Base-by-base conservation (phyloP, 2,329 filamentous ascomycete genomes). In the Aureobasidium sp. region DNA sequence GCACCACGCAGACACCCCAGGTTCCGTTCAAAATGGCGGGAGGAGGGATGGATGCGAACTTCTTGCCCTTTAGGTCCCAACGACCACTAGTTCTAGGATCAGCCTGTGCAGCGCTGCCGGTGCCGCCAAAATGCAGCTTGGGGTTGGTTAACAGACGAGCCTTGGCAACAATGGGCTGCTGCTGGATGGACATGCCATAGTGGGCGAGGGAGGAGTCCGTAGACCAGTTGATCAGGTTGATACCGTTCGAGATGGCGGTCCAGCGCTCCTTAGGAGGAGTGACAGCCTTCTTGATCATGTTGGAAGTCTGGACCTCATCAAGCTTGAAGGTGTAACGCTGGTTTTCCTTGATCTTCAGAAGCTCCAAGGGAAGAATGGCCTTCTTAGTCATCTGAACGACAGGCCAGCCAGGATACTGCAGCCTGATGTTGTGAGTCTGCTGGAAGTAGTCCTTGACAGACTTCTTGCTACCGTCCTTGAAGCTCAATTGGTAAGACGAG, bases 221-320 rank as follows among this genome's bases (percentile, higher is more conserved):
- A 1, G 69, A 66, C 85, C 90, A 94, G 11, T 85, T 77, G 0
- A 93, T 79, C 66, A 88, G 82, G 0, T 76, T 70, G 9, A 96
- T 82, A 17, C 88, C 88, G 3, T 82, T 72, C 53, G 85, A 76
- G 67, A 97, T 91, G 22, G 88, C 84, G 0, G 72, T 68, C 66
- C 84, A 82, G n/a, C 94, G 89, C 33, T 85, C 72, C 0, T 73
- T 71, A 0, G 94, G 94, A 1, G 87, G 82, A 6, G 88, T 90
- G 5, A 96, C 93, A 0, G 93, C 92, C 68, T 93, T 91, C 73
- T 89, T 93, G 77, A 99, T 97, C 94, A 99, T 99, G 5, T 82
- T 76, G 0, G 87, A 78, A 0, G 93, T 97, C 76, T 96, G 80
- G 0, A 70, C 69, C 60, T 85, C 82, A 56, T 79, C 80, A 50